Evolutionary conservation across 805 yeast genomes (phyloP).

Genomic region (Suhomyces tanzawaensis): DNA sequence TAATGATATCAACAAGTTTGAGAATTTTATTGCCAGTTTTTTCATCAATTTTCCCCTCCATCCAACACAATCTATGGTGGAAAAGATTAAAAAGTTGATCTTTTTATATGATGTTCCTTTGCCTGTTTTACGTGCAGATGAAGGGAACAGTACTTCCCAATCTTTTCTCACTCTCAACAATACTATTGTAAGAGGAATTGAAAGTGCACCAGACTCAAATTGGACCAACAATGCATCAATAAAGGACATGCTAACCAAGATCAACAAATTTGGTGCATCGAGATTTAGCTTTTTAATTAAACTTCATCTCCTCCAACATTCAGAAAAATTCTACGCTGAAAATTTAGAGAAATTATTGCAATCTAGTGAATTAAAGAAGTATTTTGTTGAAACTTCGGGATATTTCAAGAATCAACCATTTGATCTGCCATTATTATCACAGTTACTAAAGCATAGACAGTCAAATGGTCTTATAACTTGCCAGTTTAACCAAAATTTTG

Average conservation of each 20-base stretch:
- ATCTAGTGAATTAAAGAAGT: conserved; percentile 10
- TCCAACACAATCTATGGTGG: background rate
- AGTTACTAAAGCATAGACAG: conserved; percentile 3
- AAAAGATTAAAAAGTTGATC: conserved; percentile 1
- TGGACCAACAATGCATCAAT: conserved; percentile 1
- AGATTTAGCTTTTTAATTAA: conserved; percentile 5
- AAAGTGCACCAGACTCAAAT: background rate
- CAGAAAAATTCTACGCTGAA: background rate
- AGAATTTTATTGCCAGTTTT: background rate
- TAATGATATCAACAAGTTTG: conserved; percentile 1
- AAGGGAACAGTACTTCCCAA: background rate
- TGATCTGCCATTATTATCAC: background rate
- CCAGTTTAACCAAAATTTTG: conserved; percentile 21
- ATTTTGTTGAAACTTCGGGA: conserved; percentile 8
- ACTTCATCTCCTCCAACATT: conserved; percentile 1
- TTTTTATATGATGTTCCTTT: conserved; percentile 1
- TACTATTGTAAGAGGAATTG: background rate
- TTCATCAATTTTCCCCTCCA: background rate
- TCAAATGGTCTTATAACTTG: conserved; percentile 2
- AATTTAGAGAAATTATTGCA: conserved; percentile 4
- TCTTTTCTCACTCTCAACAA: background rate
- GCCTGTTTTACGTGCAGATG: background rate
- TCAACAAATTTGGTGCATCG: conserved; percentile 5
- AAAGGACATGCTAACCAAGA: conserved; percentile 1
- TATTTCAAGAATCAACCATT: conserved; percentile 7